These are phyloP conservation scores for Aspergillus jensenii DNA, from an alignment of 2,329 filamentous ascomycete genomes.

Conservation along the genomic window DNA sequence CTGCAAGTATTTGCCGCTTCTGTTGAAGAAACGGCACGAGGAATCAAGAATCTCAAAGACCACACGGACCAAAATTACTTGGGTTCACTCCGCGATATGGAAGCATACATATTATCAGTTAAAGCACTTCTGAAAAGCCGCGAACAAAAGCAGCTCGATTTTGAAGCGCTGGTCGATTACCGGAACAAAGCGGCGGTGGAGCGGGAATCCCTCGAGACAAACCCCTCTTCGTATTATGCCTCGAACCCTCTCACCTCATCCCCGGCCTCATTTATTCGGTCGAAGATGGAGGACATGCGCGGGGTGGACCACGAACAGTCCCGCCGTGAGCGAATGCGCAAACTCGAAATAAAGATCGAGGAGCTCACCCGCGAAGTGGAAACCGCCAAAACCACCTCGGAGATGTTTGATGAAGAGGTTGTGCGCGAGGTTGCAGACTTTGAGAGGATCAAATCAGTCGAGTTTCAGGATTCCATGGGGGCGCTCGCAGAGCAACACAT, in stretches of 20 bases:
- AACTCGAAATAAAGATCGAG: constrained; percentile 89
- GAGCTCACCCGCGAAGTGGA: constrained; percentile 89
- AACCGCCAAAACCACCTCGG: constrained; percentile 77
- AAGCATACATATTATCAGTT: constrained; percentile 83
- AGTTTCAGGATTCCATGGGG: constrained; percentile 86
- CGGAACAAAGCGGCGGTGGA: constrained; percentile 87
- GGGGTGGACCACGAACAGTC: constrained; percentile 95
- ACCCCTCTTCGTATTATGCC: constrained; percentile 60
- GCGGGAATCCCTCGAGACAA: constrained; percentile 73
- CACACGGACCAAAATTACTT: constrained; percentile 95
- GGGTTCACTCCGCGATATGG: constrained; percentile 89
- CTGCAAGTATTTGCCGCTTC: constrained; percentile 84
- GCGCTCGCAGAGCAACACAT: constrained; percentile 82
- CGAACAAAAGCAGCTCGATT: constrained; percentile 97
- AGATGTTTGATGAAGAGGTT: constrained; percentile 95
- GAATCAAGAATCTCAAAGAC: constrained; percentile 79
- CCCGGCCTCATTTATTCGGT: constrained; percentile 81
- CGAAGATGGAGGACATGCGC: constrained; percentile 94
- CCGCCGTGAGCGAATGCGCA: constrained; percentile 80
- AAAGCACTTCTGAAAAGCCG: constrained; percentile 87
- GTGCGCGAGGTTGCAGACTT: constrained; percentile 91
- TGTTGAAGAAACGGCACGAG: constrained; percentile 77
- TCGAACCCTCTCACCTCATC: constrained; percentile 57
- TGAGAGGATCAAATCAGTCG: constrained; percentile 90
- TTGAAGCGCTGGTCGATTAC: constrained; percentile 93